These are phyloP conservation scores for Jatropha podagrica DNA, from an alignment of 441 rosid species.

Conservation along the genomic window DNA sequence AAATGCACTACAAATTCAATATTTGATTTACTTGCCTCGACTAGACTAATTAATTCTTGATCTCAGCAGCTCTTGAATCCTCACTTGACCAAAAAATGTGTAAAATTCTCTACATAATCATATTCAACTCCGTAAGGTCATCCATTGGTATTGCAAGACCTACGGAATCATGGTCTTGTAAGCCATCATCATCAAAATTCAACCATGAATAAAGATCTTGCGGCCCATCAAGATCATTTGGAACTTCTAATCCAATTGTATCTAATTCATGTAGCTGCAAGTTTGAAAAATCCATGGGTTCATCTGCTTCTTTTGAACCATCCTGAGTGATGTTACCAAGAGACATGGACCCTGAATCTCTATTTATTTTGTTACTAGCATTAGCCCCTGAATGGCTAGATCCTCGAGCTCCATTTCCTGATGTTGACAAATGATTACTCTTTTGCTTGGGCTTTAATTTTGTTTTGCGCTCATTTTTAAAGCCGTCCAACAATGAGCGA, in stretches of 20 bases:
- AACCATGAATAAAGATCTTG: constrained; percentile 67
- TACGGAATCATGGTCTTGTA: constrained; percentile 61
- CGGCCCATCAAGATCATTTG: constrained; percentile 36
- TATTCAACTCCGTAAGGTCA: constrained; percentile 58
- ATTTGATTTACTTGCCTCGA: constrained; percentile 6
- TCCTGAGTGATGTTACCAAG: constrained; percentile 19
- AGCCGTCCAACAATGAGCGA: constrained; percentile 29
- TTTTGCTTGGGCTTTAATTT: constrained; percentile 67
- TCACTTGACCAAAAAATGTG: background rate
- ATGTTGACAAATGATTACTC: constrained; percentile 39
- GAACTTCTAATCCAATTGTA: constrained; percentile 35
- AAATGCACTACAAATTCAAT: constrained; percentile 10
- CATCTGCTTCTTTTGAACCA: constrained; percentile 36
- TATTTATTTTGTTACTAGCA: constrained; percentile 18
- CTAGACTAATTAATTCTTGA: background rate
- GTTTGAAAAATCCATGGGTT: constrained; percentile 46
- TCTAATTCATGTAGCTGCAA: constrained; percentile 56
- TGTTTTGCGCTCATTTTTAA: constrained; percentile 46
- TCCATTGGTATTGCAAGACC: constrained; percentile 96
- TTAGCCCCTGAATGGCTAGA: constrained; percentile 17
- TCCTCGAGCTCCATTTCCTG: constrained; percentile 32
- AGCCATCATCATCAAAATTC: constrained; percentile 59
- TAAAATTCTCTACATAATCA: constrained; percentile 27
- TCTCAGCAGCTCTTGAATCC: constrained; percentile 4
- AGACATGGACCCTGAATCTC: constrained; percentile 12